These are phyloP conservation scores for Aspergillus baeticus DNA, from an alignment of 495 filamentous ascomycete species.

Conservation along the genomic window DNA sequence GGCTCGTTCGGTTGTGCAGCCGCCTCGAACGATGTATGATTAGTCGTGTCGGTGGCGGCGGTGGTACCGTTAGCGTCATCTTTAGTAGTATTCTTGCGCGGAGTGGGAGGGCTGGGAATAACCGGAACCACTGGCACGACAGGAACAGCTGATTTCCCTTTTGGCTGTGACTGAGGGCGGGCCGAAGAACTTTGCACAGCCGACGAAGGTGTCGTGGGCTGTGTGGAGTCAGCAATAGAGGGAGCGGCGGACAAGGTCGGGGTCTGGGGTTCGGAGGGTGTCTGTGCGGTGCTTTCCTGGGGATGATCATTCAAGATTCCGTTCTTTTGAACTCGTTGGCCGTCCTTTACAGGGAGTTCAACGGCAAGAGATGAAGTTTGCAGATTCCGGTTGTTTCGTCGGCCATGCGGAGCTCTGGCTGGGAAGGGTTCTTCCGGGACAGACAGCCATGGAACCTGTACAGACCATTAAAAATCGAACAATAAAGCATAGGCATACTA, in stretches of 20 bases:
- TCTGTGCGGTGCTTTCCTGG: conserved; percentile 29
- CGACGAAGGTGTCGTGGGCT: conserved; percentile 71
- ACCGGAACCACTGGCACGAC: conserved; percentile 67
- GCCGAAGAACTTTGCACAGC: conserved; percentile 28
- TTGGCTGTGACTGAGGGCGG: conserved; percentile 40
- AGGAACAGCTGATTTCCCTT: conserved; percentile 53
- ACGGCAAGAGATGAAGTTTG: conserved; percentile 35
- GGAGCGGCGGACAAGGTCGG: conserved; percentile 64
- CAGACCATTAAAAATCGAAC: conserved; percentile 6
- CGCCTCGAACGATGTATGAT: background rate
- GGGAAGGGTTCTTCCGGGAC: conserved; percentile 67
- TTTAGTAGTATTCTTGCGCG: conserved; percentile 44
- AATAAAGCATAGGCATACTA: background rate
- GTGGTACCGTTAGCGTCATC: conserved; percentile 33
- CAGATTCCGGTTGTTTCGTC: conserved; percentile 39
- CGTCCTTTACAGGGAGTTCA: conserved; percentile 50
- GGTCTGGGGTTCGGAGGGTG: conserved; percentile 59
- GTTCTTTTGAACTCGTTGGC: conserved; percentile 20
- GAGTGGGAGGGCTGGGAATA: conserved; percentile 48
- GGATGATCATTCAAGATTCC: conserved; percentile 23
- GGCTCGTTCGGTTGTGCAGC: conserved; percentile 20
- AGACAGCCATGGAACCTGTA: conserved; percentile 81
- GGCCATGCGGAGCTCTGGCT: conserved; percentile 38
- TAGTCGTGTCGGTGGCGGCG: conserved; percentile 19
- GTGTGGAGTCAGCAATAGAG: conserved; percentile 65